phyloP scores from a whole-genome alignment of 169 alveolate genomes.

The Perkinsus olseni region DNA sequence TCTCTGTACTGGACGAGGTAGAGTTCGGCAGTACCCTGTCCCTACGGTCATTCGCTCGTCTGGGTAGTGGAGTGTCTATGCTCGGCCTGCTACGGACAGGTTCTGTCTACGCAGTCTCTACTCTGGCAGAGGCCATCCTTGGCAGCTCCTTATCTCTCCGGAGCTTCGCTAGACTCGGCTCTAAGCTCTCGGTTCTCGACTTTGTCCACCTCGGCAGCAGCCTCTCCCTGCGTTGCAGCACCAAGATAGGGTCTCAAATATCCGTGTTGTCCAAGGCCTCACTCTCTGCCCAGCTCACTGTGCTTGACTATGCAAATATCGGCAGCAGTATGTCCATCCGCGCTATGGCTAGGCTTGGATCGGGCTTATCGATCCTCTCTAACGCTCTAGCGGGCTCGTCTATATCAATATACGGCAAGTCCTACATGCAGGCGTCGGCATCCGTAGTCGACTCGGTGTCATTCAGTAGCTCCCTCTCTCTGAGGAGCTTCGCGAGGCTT shows the following conservation, averaged over 20 bases:
- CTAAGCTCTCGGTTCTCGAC: not conserved
- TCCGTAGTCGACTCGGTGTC: not conserved
- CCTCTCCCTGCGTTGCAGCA: not conserved
- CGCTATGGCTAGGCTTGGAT: not conserved
- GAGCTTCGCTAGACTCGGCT: not conserved
- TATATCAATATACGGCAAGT: not conserved
- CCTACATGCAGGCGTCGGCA: not conserved
- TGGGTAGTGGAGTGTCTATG: not conserved
- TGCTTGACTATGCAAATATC: not conserved
- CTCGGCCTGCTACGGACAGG: not conserved
- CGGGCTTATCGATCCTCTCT: not conserved
- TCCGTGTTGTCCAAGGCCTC: not conserved
- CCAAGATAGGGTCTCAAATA: not conserved
- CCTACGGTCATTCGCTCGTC: not conserved
- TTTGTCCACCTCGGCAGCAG: not conserved
- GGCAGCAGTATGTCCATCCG: not conserved
- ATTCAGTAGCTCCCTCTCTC: not conserved
- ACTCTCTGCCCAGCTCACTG: not conserved
- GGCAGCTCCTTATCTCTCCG: constrained; percentile 4
- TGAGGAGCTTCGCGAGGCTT: not conserved
- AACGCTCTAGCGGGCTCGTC: not conserved
- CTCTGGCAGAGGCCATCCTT: not conserved
- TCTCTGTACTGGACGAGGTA: not conserved
- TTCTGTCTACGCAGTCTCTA: not conserved
- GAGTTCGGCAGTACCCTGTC: not conserved